Evolutionary conservation across 2,329 filamentous ascomycete genomes (phyloP), one percentile per base, ranked within the genome.

Genomic region (Cladophialophora chaetospira): DNA sequence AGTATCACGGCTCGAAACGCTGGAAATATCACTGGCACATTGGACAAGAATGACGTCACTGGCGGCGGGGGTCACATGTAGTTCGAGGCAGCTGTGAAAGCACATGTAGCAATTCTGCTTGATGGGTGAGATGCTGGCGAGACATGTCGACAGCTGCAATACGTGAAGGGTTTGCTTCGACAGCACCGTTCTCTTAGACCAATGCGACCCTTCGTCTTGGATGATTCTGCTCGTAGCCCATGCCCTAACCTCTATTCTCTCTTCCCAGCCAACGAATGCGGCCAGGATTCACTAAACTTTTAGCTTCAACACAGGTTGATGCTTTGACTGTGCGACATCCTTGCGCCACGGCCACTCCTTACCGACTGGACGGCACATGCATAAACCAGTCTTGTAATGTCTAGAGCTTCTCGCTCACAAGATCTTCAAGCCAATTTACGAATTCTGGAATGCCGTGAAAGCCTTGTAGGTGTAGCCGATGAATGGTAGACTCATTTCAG

Each of bases 401-500:
- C 23, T 11, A 8, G 15, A 10, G n/a, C 5, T 26, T 28, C 17
- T 15, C 25, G 3, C 29, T 45, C 17, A 33, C 46, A 49, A 38
- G 46, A 17, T 21, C 15, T 9, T 40, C 15, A 17, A 3, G 26
- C 26, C 49, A 5, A 38, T 52, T 58, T 55, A 66, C 35, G 61
- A 63, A 50, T 66, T 67, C 63, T 77, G 74, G 75, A 86, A 86
- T 55, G 82, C 85, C 73, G 87, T 86, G 75, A 99, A 99, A 61
- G 94, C 89, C 84, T 97, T 99, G 80, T 97, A 99, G 6, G 94
- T 96, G 75, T 96, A 96, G 31, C 91, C 91, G 67, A 96, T 94
- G 72, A 96, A 99, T 2, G 94, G 94, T 75, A 99, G 77, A 76
- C 89, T 96, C 85, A 97, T 92, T 76, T 96, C 93, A 3, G 92